These are phyloP conservation scores for Lyophyllum semitale DNA, from an alignment of 768 basidiomycete genomes.

Conservation along the genomic window DNA sequence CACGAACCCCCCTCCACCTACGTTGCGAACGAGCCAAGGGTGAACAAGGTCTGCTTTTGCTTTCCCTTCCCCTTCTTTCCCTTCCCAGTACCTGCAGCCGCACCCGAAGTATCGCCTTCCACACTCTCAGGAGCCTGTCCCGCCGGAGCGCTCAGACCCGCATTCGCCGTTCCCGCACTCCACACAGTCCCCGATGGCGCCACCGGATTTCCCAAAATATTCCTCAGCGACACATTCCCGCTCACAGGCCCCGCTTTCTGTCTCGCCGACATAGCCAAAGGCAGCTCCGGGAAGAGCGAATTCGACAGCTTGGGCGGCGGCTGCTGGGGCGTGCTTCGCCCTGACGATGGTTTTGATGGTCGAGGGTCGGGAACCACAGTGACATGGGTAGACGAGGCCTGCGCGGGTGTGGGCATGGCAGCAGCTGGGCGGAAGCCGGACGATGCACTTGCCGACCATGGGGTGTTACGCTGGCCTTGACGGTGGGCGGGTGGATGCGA, in stretches of 20 bases:
- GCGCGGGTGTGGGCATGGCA: conserved; percentile 25
- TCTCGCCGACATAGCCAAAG: conserved; percentile 40
- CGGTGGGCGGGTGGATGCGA: conserved; percentile 35
- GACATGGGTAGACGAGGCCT: conserved; percentile 23
- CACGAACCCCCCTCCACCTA: background rate
- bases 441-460: conserved; percentile 53
- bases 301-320: conserved; percentile 51
- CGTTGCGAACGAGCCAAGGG: conserved; percentile 48
- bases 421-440: conserved; percentile 22
- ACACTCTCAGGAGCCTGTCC: conserved; percentile 12
- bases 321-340: conserved; percentile 14
- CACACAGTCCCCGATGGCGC: conserved; percentile 42
- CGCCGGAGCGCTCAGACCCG: conserved; percentile 6
- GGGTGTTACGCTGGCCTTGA: conserved; percentile 54
- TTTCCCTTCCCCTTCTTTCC: conserved; percentile 82
- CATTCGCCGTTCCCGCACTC: conserved; percentile 24
- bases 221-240: conserved; percentile 67
- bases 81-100: conserved; percentile 31
- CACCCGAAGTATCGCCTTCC: conserved; percentile 10
- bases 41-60: conserved; percentile 85
- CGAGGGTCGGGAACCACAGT: conserved; percentile 19
- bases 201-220: conserved; percentile 58
- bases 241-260: conserved; percentile 49
- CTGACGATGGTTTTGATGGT: conserved; percentile 14
- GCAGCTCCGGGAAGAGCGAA: conserved; percentile 72